These are phyloP conservation scores for Trichoderma simmonsii DNA, from an alignment of 2,329 filamentous ascomycete genomes.

Conservation along the genomic window DNA sequence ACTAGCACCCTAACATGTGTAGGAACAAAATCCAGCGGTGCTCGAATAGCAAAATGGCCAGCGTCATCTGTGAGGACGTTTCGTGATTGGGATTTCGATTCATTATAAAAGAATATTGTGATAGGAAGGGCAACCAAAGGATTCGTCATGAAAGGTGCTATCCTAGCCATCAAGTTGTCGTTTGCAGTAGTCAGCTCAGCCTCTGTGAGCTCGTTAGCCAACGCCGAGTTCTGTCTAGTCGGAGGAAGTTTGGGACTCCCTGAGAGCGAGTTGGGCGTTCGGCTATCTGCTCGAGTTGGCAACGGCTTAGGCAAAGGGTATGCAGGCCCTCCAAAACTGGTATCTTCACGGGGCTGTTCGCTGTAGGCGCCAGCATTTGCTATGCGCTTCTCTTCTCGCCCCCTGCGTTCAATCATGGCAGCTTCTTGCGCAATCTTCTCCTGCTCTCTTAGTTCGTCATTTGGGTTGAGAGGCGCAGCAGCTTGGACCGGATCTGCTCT, in stretches of 20 bases:
- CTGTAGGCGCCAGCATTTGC: slow-evolving; percentile 73
- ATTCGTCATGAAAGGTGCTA: slow-evolving; percentile 86
- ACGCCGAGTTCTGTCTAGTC: slow-evolving; percentile 36
- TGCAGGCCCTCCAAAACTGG: slow-evolving; percentile 27
- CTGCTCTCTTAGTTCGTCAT: slow-evolving; percentile 52
- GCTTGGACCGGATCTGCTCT: slow-evolving; percentile 36
- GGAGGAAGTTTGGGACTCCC: slow-evolving; percentile 43
- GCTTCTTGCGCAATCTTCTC: slow-evolving; percentile 72
- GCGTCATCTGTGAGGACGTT: slow-evolving; percentile 83
- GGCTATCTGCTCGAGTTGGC: slow-evolving; percentile 1
- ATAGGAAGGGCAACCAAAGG: slow-evolving; percentile 75
- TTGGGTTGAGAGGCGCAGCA: slow-evolving; percentile 26
- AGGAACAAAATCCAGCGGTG: slow-evolving; percentile 82
- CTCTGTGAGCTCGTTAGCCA: slow-evolving; percentile 61
- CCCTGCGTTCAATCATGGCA: slow-evolving; percentile 69
- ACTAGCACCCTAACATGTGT: slow-evolving; percentile 86
- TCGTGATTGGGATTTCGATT: slow-evolving; percentile 74
- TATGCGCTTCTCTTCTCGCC: slow-evolving; percentile 66
- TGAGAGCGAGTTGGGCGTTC: slow-evolving; percentile 39
- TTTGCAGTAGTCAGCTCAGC: slow-evolving; percentile 79
- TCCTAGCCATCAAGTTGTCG: slow-evolving; percentile 78
- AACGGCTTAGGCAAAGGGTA: neutral
- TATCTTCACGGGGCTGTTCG: slow-evolving; percentile 55
- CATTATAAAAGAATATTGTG: slow-evolving; percentile 94
- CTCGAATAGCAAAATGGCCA: slow-evolving; percentile 81